Evolutionary conservation across 352 stramenopile species (phyloP).

Genomic region (Pythium diclinum): DNA sequence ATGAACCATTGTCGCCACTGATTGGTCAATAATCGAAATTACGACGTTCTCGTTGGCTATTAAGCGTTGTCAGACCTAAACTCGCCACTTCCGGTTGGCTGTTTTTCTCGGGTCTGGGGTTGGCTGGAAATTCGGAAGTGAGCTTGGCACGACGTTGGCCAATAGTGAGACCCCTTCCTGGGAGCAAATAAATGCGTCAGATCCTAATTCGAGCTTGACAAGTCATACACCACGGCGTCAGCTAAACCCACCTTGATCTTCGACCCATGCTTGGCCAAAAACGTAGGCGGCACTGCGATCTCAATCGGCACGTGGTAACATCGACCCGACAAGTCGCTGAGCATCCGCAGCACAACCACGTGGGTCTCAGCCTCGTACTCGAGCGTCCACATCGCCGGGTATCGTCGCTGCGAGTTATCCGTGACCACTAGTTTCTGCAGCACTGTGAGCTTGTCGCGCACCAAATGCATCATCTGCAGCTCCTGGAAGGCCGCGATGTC

Average conservation of each 20-base stretch:
- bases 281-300: not conserved
- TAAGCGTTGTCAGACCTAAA: no score
- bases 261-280: not conserved
- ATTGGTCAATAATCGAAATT: no score
- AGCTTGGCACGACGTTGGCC: no score
- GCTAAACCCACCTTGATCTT: not conserved
- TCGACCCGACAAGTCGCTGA: conserved; percentile 24
- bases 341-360: conserved; percentile 9
- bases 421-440: conserved; percentile 6
- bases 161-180: no score
- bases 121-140: no score
- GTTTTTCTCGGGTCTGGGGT: no score
- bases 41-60: no score
- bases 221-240: no score
- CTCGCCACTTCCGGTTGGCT: no score
- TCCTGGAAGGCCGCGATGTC: not conserved
- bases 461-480: conserved; percentile 9
- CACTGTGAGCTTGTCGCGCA: conserved; percentile 13
- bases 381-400: conserved; percentile 18
- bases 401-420: conserved; percentile 9
- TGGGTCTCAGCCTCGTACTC: not conserved
- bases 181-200: no score
- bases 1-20: no score
- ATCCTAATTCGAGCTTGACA: no score
- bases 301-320: conserved; percentile 25